phyloP scores from a whole-genome alignment of 371 early-diverging fungal species.

The Rhizopus sp. region DNA sequence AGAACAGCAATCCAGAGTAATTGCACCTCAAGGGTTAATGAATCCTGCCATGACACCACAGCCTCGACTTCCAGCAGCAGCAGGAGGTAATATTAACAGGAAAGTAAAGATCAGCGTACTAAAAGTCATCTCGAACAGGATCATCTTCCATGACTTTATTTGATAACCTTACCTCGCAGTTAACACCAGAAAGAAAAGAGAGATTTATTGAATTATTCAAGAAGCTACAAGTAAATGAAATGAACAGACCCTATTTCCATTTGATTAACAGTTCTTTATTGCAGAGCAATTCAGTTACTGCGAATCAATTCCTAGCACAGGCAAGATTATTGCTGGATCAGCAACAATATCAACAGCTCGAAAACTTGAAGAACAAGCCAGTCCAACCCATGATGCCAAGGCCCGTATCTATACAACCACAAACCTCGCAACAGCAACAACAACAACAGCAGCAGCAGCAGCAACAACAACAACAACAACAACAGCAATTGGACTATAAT shows the following conservation, averaged over 20 bases:
- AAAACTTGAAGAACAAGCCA: constrained; percentile 44
- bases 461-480: not conserved
- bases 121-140: not conserved
- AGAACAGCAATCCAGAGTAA: not conserved
- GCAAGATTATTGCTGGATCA: constrained; percentile 41
- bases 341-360: constrained; percentile 47
- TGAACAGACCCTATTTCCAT: not conserved
- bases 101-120: not conserved
- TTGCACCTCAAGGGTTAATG: not conserved
- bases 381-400: constrained; percentile 5
- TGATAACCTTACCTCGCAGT: constrained; percentile 39
- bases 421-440: constrained; percentile 9
- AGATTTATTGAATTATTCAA: constrained; percentile 40
- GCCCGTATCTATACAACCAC: constrained; percentile 10
- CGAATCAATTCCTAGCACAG: constrained; percentile 40
- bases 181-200: constrained; percentile 41
- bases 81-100: constrained; percentile 3
- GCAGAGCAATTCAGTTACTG: constrained; percentile 36
- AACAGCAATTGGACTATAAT: not conserved
- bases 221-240: constrained; percentile 35
- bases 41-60: not conserved
- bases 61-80: not conserved
- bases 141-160: constrained; percentile 33
- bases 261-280: not conserved
- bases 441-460: not conserved